Evolutionary conservation across 1,139 yeast species (phyloP).

Genomic region (Kodamaea ohmeri): DNA sequence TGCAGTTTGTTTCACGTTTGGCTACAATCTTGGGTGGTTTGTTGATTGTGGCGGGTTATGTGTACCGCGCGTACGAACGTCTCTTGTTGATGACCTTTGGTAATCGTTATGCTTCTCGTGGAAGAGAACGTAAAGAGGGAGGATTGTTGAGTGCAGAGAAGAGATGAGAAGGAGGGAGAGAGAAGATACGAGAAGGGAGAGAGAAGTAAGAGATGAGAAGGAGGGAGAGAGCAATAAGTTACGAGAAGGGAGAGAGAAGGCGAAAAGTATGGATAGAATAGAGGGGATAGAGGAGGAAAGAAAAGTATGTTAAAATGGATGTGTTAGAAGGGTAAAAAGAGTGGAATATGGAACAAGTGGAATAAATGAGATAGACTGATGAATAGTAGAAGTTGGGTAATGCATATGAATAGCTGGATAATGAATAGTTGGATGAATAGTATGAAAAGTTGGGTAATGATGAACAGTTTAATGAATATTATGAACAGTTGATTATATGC

Average conservation of each 20-base stretch:
- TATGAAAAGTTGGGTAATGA: too few relatives aligned
- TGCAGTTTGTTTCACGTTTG: conserved; percentile 72
- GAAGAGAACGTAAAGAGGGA: conserved; percentile 50
- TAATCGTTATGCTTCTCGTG: conserved; percentile 48
- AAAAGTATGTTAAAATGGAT: too few relatives aligned
- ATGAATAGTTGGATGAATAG: too few relatives aligned
- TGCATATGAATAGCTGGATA: too few relatives aligned
- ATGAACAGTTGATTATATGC: too few relatives aligned
- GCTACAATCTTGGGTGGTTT: conserved; percentile 81
- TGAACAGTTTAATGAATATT: too few relatives aligned
- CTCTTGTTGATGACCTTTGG: conserved; percentile 46
- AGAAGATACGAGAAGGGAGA: too few relatives aligned
- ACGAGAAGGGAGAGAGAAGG: neutral
- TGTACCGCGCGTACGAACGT: conserved; percentile 50
- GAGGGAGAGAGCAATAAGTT: neutral
- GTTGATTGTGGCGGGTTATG: conserved; percentile 50
- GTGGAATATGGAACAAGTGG: too few relatives aligned
- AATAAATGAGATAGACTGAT: too few relatives aligned
- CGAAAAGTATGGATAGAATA: neutral
- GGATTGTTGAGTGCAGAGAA: conserved; percentile 26
- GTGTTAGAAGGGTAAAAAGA: too few relatives aligned
- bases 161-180: neutral
- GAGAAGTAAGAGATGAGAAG: neutral
- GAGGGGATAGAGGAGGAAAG: neutral
- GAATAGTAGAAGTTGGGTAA: too few relatives aligned